Base-by-base conservation (phyloP, 1,284 basidiomycete genomes). In the Cystobasidium slooffiae region DNA sequence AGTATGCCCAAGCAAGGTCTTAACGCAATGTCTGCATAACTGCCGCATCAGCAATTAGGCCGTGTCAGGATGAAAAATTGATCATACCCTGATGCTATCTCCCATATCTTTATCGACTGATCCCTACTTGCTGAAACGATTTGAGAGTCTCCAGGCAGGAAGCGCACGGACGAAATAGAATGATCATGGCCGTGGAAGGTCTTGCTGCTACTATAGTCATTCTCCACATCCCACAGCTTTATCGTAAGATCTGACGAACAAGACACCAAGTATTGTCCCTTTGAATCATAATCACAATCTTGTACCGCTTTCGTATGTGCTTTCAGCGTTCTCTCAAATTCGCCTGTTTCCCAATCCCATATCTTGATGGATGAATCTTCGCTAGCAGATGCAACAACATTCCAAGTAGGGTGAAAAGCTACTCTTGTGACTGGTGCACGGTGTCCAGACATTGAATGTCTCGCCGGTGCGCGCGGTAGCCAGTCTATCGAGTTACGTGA, bases 331-430 rank as follows among this genome's bases (percentile, higher is more conserved):
- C 91, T 84, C 82, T 96, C 94, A 80, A 94, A 91, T 78, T 95
- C 93, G 37, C 93, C 93, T 49, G 91, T 91, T 81, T 96, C 93
- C 93, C 93, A 96, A 81, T 96, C 93, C 93, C 93, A 95, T 65
- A 96, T 88, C 84, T 95, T 95, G 79, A 95, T 87, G 1, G 89
- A 93, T 47, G 91, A 86, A 80, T 96, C 93, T 80, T 94, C 93
- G 78, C 90, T 91, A 6, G 92, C 92, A 41, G 89, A 91, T 10
- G 91, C 93, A 43, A 95, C 82, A 16, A 91, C 85, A 51, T 89
- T 92, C 84, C 92, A 95, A 41, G 88, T 86, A 0, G 93, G 94
- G 81, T 96, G 93, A 82, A 96, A 96, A 3, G 91, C 88, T 53
- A 95, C 88, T 56, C 88, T 85, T 22, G 90, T 92, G 75, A 95